Conservation (phyloP, 202 grass and related monocot species). For the Carex arenaria region DNA sequence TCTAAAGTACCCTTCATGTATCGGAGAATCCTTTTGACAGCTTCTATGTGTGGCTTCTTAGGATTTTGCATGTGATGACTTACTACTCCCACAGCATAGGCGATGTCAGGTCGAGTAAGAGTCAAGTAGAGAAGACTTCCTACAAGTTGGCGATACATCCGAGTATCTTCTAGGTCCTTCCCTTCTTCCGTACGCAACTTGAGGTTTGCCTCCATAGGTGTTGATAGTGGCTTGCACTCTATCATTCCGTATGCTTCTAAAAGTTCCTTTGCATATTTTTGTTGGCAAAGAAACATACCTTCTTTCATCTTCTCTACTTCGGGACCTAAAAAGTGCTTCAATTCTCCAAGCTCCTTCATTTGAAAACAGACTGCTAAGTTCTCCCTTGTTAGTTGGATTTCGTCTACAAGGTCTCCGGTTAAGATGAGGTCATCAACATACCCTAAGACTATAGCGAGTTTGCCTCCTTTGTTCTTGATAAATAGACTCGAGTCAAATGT, state of each 20-base stretch:
- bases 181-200: background rate
- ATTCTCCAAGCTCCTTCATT: background rate
- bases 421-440: background rate
- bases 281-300: background rate
- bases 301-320: background rate
- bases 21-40: background rate
- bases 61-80: background rate
- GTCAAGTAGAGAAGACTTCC: background rate
- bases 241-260: too few species aligned
- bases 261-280: too few species aligned
- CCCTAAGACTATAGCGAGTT: background rate
- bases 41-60: background rate
- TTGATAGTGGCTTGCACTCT: too few species aligned
- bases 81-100: background rate
- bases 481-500: too few species aligned
- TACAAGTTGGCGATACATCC: conserved; percentile 14
- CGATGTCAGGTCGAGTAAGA: background rate
- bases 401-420: background rate
- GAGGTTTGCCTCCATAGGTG: too few species aligned
- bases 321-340: background rate
- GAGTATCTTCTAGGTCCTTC: conserved; percentile 14
- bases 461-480: too few species aligned
- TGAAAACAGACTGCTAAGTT: background rate
- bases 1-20: background rate
- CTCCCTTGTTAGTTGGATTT: background rate